Evolutionary conservation across 2,329 filamentous ascomycete species (phyloP).

Genomic region (Sarocladiaceae sp.): DNA sequence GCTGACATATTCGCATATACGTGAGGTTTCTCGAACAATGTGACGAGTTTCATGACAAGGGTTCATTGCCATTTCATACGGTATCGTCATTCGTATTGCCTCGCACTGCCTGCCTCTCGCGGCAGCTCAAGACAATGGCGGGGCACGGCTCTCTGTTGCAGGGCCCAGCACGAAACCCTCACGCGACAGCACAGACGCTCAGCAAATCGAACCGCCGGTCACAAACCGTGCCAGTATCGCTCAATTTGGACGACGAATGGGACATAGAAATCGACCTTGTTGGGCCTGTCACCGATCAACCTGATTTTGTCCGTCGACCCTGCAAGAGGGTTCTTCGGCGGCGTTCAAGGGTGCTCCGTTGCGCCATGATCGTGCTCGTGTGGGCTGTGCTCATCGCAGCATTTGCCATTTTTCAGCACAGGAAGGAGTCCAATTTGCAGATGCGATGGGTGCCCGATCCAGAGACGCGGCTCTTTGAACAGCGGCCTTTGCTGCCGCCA

Average conservation of each 20-base stretch:
- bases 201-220: neutral
- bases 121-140: neutral
- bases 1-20: too few relatives aligned
- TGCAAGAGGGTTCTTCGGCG: constrained; percentile 6
- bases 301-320: neutral
- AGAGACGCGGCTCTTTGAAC: constrained; percentile 40
- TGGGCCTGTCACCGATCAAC: neutral
- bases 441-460: constrained; percentile 47
- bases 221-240: neutral
- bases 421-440: constrained; percentile 37
- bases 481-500: constrained; percentile 44
- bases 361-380: constrained; percentile 33
- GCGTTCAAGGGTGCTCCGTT: constrained; percentile 5
- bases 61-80: neutral
- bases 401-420: constrained; percentile 39
- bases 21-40: too few relatives aligned
- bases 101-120: too few relatives aligned
- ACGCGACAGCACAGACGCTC: neutral
- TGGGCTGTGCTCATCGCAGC: constrained; percentile 17
- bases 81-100: neutral
- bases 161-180: neutral
- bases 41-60: too few relatives aligned
- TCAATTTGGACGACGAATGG: neutral
- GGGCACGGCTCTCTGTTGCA: neutral
- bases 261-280: neutral